phyloP scores from a whole-genome alignment of 2,329 filamentous ascomycete genomes.

The Plectosphaerella sp. region DNA sequence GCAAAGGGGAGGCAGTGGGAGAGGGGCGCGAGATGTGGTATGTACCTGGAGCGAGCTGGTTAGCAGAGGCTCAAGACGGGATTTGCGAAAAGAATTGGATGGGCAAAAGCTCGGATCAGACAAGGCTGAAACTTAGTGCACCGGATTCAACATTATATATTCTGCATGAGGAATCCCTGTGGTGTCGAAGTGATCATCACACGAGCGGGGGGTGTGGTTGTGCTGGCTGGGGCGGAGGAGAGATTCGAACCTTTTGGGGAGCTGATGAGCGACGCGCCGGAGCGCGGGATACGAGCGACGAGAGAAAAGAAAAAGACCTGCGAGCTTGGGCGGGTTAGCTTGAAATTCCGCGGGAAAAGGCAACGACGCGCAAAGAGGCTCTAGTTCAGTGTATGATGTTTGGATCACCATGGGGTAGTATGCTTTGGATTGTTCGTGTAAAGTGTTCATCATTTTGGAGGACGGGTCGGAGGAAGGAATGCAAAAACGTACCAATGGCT shows the following conservation, averaged over 20 bases:
- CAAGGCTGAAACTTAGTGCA: constrained; percentile 63
- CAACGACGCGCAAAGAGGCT: constrained; percentile 8
- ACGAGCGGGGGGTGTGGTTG: constrained; percentile 21
- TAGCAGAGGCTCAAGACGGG: constrained; percentile 23
- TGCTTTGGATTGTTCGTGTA: constrained; percentile 60
- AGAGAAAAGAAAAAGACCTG: constrained; percentile 1
- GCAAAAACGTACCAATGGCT: constrained; percentile 11
- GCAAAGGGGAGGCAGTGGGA: constrained; percentile 14
- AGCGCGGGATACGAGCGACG: not conserved
- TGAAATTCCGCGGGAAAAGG: not conserved
- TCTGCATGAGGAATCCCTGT: constrained; percentile 66
- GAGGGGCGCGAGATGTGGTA: constrained; percentile 1
- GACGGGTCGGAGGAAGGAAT: not conserved
- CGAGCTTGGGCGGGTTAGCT: constrained; percentile 5
- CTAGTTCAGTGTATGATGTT: constrained; percentile 52
- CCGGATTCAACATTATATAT: constrained; percentile 60
- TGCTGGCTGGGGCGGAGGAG: constrained; percentile 1
- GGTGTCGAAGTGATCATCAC: constrained; percentile 60
- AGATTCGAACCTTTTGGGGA: constrained; percentile 42
- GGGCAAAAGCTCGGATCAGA: constrained; percentile 45
- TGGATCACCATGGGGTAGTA: constrained; percentile 53
- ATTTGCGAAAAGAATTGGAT: constrained; percentile 9
- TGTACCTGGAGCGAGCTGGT: constrained; percentile 39
- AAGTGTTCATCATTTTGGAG: constrained; percentile 35
- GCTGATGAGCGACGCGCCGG: not conserved